A percentile compares a stretch with the other conserved stretches of the same genome.
Evolutionary conservation across 2,329 filamentous ascomycete species (phyloP).

Genomic region (Beauveria sp.): DNA sequence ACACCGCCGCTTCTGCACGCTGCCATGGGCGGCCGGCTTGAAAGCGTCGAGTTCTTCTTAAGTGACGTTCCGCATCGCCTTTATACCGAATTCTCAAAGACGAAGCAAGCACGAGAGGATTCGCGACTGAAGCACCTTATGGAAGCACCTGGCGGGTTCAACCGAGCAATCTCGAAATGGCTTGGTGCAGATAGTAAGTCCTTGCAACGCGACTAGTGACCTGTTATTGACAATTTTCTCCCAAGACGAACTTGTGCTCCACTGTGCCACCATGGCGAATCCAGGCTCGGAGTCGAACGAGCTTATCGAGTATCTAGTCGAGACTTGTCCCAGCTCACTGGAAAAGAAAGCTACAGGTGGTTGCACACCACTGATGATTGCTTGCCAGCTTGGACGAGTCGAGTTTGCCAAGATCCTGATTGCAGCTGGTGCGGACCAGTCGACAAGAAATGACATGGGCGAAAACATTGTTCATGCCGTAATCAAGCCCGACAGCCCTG

Average conservation of each 20-base stretch:
- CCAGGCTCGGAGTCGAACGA: constrained; percentile 34
- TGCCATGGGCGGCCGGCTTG: constrained; percentile 49
- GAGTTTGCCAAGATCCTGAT: constrained; percentile 56
- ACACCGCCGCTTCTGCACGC: constrained; percentile 55
- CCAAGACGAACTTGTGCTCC: constrained; percentile 50
- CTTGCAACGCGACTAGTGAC: neutral
- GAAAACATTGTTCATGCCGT: constrained; percentile 64
- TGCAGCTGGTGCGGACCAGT: constrained; percentile 61
- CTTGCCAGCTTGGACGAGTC: constrained; percentile 48
- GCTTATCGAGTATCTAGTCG: constrained; percentile 59
- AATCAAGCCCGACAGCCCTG: constrained; percentile 24
- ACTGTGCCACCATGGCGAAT: constrained; percentile 52
- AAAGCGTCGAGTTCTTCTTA: constrained; percentile 69
- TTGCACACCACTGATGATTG: constrained; percentile 61
- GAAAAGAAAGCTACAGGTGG: constrained; percentile 52
- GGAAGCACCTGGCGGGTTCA: constrained; percentile 53
- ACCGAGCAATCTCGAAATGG: constrained; percentile 55
- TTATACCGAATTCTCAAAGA: constrained; percentile 60
- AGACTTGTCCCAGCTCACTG: constrained; percentile 52
- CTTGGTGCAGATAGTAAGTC: constrained; percentile 50
- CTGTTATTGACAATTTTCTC: neutral
- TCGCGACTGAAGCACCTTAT: constrained; percentile 54
- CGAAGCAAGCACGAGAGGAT: constrained; percentile 53
- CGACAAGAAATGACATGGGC: constrained; percentile 49
- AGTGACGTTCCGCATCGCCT: constrained; percentile 59